Percentiles rank a stretch among this genome's conserved stretches.
Evolutionary conservation across 345 rosid species (phyloP).

Genomic region (Gossypium bickii): DNA sequence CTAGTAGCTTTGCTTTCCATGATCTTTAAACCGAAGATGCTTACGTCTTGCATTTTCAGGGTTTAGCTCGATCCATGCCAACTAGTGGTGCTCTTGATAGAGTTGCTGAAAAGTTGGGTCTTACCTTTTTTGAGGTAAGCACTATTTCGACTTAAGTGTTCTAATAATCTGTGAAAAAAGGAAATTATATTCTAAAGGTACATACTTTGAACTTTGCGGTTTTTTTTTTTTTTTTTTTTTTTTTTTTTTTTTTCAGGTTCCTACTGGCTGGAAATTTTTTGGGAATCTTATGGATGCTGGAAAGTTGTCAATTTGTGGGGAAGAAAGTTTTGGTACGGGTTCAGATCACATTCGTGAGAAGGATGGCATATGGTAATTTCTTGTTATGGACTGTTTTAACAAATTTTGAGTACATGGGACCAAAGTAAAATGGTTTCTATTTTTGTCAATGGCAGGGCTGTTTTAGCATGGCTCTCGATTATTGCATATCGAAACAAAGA

Average conservation of each 20-base stretch:
- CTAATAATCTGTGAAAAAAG: neutral
- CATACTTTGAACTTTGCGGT: slow-evolving; percentile 5
- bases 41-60: slow-evolving; percentile 38
- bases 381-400: neutral
- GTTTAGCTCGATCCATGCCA: slow-evolving; percentile 96
- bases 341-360: slow-evolving; percentile 97
- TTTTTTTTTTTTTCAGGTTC: slow-evolving; percentile 51
- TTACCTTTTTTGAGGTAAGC: slow-evolving; percentile 79
- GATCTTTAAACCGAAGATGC: slow-evolving; percentile 5
- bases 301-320: slow-evolving; percentile 88
- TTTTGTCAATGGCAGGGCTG: slow-evolving; percentile 59
- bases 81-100: slow-evolving; percentile 96
- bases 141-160: slow-evolving; percentile 14
- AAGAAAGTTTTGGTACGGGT: slow-evolving; percentile 97
- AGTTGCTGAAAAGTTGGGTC: slow-evolving; percentile 78
- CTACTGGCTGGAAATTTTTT: slow-evolving; percentile 96
- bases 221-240: slow-evolving; percentile 13
- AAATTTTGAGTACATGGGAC: neutral
- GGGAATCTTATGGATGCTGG: slow-evolving; percentile 98
- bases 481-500: slow-evolving; percentile 75
- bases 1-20: neutral
- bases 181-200: slow-evolving; percentile 5
- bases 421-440: neutral
- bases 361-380: slow-evolving; percentile 85
- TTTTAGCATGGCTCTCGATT: slow-evolving; percentile 90